phyloP scores from a whole-genome alignment of 768 basidiomycete species.

The Termitomyces titanicus region DNA sequence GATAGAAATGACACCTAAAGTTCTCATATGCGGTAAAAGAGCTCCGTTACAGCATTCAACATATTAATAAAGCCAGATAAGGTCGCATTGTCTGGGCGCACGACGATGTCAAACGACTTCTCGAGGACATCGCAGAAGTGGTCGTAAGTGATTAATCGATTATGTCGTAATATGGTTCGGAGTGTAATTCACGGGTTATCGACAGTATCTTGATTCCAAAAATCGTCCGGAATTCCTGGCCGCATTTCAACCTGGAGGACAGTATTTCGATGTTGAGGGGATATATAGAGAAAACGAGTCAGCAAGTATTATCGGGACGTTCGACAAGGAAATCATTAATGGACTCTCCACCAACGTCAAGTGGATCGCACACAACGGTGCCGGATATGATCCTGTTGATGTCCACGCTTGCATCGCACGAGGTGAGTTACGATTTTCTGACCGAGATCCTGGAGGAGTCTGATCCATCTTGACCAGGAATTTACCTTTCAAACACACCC shows the following conservation, averaged over 20 bases:
- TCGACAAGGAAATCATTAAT: constrained; percentile 75
- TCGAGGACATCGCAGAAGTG: constrained; percentile 68
- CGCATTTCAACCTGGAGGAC: constrained; percentile 60
- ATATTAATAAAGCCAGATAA: constrained; percentile 20
- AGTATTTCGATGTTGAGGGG: constrained; percentile 68
- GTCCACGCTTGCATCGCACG: constrained; percentile 66
- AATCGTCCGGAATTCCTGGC: constrained; percentile 67
- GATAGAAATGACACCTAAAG: constrained; percentile 21
- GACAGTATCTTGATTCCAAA: constrained; percentile 50
- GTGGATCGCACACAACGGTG: constrained; percentile 92
- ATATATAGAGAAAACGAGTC: constrained; percentile 80
- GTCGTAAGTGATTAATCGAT: constrained; percentile 50
- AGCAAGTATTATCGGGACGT: constrained; percentile 61
- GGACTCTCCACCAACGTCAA: constrained; percentile 65
- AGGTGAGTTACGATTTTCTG: constrained; percentile 36
- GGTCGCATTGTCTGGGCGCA: constrained; percentile 80
- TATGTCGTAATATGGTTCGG: not conserved
- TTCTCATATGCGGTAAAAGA: constrained; percentile 25
- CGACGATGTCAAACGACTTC: constrained; percentile 62
- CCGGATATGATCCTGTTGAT: constrained; percentile 89
- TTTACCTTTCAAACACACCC: constrained; percentile 84
- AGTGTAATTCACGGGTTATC: not conserved
- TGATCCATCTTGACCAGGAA: constrained; percentile 40
- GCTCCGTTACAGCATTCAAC: not conserved
- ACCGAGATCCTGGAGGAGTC: not conserved